Evolutionary conservation across 805 yeast species (phyloP), one percentile per base, ranked within the genome.

Genomic region (Candida vartiovaarae): DNA sequence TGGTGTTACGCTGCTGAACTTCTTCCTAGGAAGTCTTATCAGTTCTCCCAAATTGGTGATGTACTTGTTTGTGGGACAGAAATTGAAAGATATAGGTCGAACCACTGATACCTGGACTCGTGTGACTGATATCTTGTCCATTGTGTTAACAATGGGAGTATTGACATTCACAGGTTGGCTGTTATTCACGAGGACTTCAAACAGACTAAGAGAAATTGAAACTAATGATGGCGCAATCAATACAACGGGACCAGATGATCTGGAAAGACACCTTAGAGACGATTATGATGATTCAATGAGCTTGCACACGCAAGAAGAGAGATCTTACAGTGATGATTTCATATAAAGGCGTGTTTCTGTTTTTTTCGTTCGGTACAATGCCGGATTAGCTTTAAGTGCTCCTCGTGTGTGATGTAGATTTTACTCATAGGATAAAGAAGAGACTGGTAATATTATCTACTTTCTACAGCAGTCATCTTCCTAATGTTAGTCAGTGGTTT

Each of bases 21-120:
- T 84, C 60, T 66, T 80, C 3, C 56, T 81, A 30, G 95, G 96
- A 1, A 82, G 89, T 25, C 50, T 78, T 0, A 60, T 87, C 31
- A 79, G 95, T 2, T 78, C 95, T 0, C 98, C 98, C 6, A 93
- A 90, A 58, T 66, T 83, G 48, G 59, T 85, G n/a, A 66, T 86
- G 41, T 85, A 82, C 54, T 65, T 87, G 8, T 89, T 86, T 56
- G 75, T 87, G 32, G 97, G 97, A 5, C 72, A 78, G 41, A 80
- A 86, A 45, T 58, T 90, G 32, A 84, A 80, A 46, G 75, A 76
- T 36, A 66, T 90, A 41, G 91, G 93, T 3, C 76, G 77, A 42
- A 63, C 73, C 3, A 73, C 74, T 32, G 75, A 80, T 33, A 48
- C 68, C 4, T 56, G 70, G 1, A 67, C 82, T 3, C 75, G 75